These are phyloP conservation scores for Aethionema arabicum DNA, from an alignment of 345 rosid species.

Conservation along the genomic window DNA sequence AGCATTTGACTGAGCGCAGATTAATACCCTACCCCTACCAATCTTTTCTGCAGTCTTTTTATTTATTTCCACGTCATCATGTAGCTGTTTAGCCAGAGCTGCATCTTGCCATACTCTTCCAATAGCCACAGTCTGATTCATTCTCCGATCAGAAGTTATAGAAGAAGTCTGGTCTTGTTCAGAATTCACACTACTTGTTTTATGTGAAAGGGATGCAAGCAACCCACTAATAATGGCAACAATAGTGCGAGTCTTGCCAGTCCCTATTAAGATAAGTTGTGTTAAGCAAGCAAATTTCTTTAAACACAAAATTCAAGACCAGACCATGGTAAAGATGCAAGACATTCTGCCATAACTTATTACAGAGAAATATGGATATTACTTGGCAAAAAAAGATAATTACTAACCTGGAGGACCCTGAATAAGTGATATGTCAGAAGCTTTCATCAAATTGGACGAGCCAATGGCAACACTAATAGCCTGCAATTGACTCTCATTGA, in stretches of 20 bases:
- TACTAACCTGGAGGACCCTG: constrained; percentile 98
- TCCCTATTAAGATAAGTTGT: constrained; percentile 59
- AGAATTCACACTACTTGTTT: constrained; percentile 36
- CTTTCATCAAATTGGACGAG: constrained; percentile 47
- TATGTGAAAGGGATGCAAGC: constrained; percentile 56
- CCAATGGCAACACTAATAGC: constrained; percentile 71
- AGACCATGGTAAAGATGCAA: background rate
- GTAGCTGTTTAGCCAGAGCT: constrained; percentile 80
- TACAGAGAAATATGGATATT: background rate
- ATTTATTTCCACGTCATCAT: constrained; percentile 50
- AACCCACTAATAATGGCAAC: constrained; percentile 88
- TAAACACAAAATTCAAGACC: constrained; percentile 7
- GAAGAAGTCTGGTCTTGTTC: constrained; percentile 44
- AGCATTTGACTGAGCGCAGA: constrained; percentile 98
- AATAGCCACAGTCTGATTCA: constrained; percentile 68
- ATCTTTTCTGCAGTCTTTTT: constrained; percentile 48
- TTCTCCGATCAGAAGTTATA: constrained; percentile 47
- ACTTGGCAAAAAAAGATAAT: constrained; percentile 1
- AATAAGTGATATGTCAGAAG: constrained; percentile 76
- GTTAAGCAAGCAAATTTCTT: constrained; percentile 15
- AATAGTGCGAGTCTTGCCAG: constrained; percentile 95
- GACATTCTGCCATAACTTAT: constrained; percentile 3
- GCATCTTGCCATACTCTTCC: constrained; percentile 98
- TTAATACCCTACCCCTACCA: constrained; percentile 71
- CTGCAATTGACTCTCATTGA: constrained; percentile 83